These are phyloP conservation scores for Salvia splendens DNA, from an alignment of 257 asterid species.

Conservation along the genomic window DNA sequence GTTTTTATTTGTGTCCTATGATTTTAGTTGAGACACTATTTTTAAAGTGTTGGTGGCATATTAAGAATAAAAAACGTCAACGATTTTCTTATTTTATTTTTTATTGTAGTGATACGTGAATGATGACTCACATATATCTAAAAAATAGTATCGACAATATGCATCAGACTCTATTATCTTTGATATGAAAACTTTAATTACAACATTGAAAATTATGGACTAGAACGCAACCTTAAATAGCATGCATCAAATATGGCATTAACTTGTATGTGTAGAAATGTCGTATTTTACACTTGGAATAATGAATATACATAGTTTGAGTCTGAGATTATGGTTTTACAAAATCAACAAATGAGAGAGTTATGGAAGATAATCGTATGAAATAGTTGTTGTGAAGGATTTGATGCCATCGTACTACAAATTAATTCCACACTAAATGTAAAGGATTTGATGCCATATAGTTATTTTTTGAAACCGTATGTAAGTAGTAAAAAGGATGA, in stretches of 20 bases:
- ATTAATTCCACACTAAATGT: constrained; percentile 17
- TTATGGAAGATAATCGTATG: too few relatives aligned
- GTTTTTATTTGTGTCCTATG: too few relatives aligned
- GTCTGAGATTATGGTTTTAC: not conserved
- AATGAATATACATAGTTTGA: not conserved
- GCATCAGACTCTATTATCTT: too few relatives aligned
- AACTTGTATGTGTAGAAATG: not conserved
- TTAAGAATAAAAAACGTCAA: too few relatives aligned
- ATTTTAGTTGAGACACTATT: too few relatives aligned
- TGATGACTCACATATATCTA: too few relatives aligned
- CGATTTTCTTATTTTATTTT: too few relatives aligned
- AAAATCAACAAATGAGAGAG: too few relatives aligned
- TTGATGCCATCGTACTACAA: not conserved
- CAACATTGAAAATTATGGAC: not conserved
- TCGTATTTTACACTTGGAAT: not conserved
- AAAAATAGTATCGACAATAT: too few relatives aligned
- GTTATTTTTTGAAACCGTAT: not conserved
- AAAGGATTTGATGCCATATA: not conserved
- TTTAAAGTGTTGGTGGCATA: too few relatives aligned
- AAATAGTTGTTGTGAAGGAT: not conserved
- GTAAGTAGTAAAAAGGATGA: not conserved
- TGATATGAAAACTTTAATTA: not conserved
- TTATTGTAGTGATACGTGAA: too few relatives aligned
- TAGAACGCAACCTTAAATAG: not conserved
- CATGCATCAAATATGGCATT: not conserved